Base-by-base conservation (phyloP, 257 asterid species). In the Phtheirospermum japonicum region DNA sequence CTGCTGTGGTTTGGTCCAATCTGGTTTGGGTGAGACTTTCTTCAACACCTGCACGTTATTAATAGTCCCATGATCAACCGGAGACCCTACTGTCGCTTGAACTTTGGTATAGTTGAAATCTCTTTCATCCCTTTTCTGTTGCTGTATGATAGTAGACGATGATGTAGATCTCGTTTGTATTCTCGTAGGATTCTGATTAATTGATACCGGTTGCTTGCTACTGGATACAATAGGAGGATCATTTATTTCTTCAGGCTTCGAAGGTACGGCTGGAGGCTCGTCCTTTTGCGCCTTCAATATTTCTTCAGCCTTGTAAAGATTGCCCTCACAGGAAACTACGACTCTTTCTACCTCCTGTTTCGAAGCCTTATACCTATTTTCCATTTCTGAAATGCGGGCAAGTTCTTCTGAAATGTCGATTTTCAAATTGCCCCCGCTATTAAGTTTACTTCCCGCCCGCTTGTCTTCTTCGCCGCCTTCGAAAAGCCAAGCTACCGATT, bases 291-390 rank as follows among this genome's bases (percentile, higher is more conserved):
- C 59, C 77, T 78, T 75, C 65, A 87, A 42, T 30, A 66, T 39
- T 56, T 84, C 88, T 72, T 87, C 94, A 11, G 88, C 90, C 73
- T 77, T 87, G 6, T 72, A 85, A 9, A 87, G 78, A 69, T 87
- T 84, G 16, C 94, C 95, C 76, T 84, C 95, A 26, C 81, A 77
- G 23, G 86, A 54, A 28, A 84, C 90, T 46, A 87, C 61, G 52
- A 70, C 89, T 65, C 88, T 82, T 67, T 87, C 83, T 32, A 84
- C 86, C 57, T 87, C 94, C 83, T 82, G 95, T 73, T 77, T 87
- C 43, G 93, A 80, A 52, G 86, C 80, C 66, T 77, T 78, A 49
- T 78, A 82, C 20, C 74, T 72, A 55, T 60, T 76, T 64, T 84
- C 95, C 86, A 87, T 75, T 26, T 84, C 85, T 7, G 82, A 73